Percentiles rank a stretch among this genome's conserved stretches.
Evolutionary conservation across 164 flowering plant genomes (phyloP).

Genomic region (Houttuynia cordata): DNA sequence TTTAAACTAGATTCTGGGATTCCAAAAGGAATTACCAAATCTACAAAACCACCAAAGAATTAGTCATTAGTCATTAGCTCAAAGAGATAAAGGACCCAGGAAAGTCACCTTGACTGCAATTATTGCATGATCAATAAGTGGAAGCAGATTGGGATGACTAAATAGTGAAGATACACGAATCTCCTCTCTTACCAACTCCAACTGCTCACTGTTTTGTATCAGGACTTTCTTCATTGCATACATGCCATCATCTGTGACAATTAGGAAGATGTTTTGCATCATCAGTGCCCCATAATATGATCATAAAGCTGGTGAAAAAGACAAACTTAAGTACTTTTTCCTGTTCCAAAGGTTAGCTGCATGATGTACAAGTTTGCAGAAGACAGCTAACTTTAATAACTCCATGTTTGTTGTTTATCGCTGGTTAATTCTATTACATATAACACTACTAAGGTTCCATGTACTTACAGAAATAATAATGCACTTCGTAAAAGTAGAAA

Average conservation of each 20-base stretch:
- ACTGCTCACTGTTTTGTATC: constrained; percentile 76
- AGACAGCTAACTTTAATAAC: no score
- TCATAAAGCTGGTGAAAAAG: background rate
- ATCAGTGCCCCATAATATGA: background rate
- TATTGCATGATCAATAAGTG: constrained; percentile 93
- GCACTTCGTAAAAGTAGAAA: background rate
- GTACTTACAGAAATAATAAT: background rate
- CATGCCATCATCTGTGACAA: constrained; percentile 72
- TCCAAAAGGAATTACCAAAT: background rate
- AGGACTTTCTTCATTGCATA: constrained; percentile 93
- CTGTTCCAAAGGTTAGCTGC: background rate
- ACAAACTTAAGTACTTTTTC: background rate
- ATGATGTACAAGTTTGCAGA: background rate
- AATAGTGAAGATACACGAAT: constrained; percentile 81
- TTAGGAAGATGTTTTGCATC: background rate
- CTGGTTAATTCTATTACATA: background rate
- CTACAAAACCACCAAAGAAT: background rate
- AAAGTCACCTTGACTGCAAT: constrained; percentile 65
- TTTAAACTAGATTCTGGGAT: no score
- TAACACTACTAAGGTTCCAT: background rate
- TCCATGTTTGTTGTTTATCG: background rate
- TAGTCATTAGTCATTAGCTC: background rate
- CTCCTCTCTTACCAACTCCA: constrained; percentile 87
- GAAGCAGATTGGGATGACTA: constrained; percentile 85
- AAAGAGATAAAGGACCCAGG: background rate